Conservation (phyloP, 352 stramenopile species). For the Phytophthora ohioensis region DNA sequence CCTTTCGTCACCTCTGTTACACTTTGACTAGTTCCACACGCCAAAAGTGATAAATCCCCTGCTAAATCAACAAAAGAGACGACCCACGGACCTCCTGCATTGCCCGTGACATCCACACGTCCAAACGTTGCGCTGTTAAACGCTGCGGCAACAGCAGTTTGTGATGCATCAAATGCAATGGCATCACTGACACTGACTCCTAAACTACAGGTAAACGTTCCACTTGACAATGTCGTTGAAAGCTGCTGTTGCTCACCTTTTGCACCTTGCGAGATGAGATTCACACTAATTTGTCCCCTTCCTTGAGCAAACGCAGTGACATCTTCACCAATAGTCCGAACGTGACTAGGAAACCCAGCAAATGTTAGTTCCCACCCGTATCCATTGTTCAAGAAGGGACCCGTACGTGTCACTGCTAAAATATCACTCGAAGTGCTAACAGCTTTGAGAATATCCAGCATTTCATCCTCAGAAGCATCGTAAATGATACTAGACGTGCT, state of each 20-base stretch:
- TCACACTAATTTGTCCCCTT: constrained; percentile 32
- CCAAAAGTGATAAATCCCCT: constrained; percentile 43
- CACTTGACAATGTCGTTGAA: constrained; percentile 44
- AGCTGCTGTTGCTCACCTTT: constrained; percentile 60
- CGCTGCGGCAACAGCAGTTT: constrained; percentile 26
- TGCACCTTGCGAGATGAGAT: constrained; percentile 28
- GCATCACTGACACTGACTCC: background rate
- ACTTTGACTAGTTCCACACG: constrained; percentile 53
- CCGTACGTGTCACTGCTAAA: constrained; percentile 35
- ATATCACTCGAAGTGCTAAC: constrained; percentile 16
- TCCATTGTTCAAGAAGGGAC: constrained; percentile 53
- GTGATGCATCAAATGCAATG: constrained; percentile 46
- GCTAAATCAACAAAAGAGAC: constrained; percentile 58
- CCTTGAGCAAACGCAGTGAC: constrained; percentile 35
- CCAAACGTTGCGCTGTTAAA: constrained; percentile 45
- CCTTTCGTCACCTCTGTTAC: constrained; percentile 47
- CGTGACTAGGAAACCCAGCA: constrained; percentile 39
- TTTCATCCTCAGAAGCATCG: constrained; percentile 42
- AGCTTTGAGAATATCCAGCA: constrained; percentile 34
- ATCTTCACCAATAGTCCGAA: constrained; percentile 36
- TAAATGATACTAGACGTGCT: constrained; percentile 36
- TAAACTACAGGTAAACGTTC: constrained; percentile 45
- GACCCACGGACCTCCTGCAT: constrained; percentile 42
- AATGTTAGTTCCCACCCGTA: constrained; percentile 57
- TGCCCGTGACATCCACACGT: constrained; percentile 26